Evolutionary conservation across 148 eudicot genomes (phyloP).

Genomic region (Fagopyrum tataricum): DNA sequence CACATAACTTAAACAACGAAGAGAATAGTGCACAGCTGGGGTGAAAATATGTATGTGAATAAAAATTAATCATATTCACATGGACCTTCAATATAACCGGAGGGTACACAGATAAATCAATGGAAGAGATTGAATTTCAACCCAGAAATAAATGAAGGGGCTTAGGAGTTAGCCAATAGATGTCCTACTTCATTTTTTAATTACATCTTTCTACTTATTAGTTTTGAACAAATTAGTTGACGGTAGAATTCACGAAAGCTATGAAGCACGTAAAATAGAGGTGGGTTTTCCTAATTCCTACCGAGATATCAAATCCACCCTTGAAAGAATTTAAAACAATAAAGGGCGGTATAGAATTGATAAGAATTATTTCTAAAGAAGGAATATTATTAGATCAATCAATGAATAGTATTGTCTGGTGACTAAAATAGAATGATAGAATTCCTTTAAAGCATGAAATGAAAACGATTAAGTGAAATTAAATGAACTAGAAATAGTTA

Average conservation of each 20-base stretch:
- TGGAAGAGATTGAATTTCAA: neutral
- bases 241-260: neutral
- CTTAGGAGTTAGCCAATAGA: neutral
- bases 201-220: neutral
- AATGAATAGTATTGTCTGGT: too few species aligned
- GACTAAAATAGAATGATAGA: too few species aligned
- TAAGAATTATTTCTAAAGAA: too few species aligned
- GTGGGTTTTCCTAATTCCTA: constrained; percentile 8
- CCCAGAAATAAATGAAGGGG: neutral
- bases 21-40: neutral
- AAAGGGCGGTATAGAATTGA: too few species aligned
- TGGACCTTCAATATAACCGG: neutral
- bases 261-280: neutral
- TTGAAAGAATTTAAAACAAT: too few species aligned
- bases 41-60: too few species aligned
- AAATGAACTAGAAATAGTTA: too few species aligned
- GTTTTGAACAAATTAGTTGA: constrained; percentile 5
- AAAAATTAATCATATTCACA: neutral
- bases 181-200: neutral
- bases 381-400: too few species aligned
- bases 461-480: too few species aligned
- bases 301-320: neutral
- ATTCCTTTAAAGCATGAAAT: too few species aligned
- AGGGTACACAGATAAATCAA: neutral
- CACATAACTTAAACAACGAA: too few species aligned